Conservation (phyloP, 2,329 filamentous ascomycete species). For the Ascochyta fabae region DNA sequence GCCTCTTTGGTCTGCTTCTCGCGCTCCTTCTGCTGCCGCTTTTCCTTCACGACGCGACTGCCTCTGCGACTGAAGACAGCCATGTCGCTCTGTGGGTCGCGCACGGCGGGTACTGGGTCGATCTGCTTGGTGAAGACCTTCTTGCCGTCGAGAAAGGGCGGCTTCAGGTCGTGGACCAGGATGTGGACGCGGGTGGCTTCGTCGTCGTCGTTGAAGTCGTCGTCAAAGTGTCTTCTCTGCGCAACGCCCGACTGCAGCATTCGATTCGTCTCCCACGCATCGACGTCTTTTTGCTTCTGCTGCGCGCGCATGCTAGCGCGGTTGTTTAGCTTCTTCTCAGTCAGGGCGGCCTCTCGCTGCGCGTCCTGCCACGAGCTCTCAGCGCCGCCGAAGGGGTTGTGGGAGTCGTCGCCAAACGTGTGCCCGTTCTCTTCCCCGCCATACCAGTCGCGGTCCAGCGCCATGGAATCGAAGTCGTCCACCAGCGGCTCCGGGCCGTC, state of each 20-base stretch:
- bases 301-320: slow-evolving; percentile 75
- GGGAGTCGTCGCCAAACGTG: slow-evolving; percentile 87
- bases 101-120: slow-evolving; percentile 90
- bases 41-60: slow-evolving; percentile 89
- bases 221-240: slow-evolving; percentile 80
- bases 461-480: slow-evolving; percentile 72
- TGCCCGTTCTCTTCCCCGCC: slow-evolving; percentile 84
- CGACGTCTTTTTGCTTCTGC: slow-evolving; percentile 91
- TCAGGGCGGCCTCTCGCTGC: slow-evolving; percentile 73
- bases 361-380: slow-evolving; percentile 77
- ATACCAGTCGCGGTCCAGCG: slow-evolving; percentile 92
- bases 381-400: slow-evolving; percentile 86
- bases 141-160: slow-evolving; percentile 91
- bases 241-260: slow-evolving; percentile 97
- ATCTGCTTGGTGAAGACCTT: slow-evolving; percentile 97
- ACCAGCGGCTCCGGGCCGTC: slow-evolving; percentile 68
- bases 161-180: slow-evolving; percentile 89
- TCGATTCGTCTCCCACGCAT: slow-evolving; percentile 98
- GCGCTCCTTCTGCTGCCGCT: slow-evolving; percentile 87
- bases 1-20: slow-evolving; percentile 95
- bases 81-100: slow-evolving; percentile 97
- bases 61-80: slow-evolving; percentile 96
- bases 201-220: slow-evolving; percentile 88
- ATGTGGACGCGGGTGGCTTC: slow-evolving; percentile 89
- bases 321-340: slow-evolving; percentile 79